Base-by-base conservation (phyloP, 352 stramenopile genomes). In the Pythium insidiosum region DNA sequence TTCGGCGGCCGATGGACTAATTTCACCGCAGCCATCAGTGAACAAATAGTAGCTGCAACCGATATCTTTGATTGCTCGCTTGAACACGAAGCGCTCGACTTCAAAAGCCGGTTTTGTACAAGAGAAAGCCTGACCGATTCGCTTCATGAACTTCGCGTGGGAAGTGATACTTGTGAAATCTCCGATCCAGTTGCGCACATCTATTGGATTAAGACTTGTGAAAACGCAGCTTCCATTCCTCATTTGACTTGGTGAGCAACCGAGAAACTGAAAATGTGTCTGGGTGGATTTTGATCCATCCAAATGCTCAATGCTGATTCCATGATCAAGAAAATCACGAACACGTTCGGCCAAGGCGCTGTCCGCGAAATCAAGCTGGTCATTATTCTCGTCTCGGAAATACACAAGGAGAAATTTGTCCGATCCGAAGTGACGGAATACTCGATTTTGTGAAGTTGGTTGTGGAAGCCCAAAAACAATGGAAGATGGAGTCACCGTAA, bases 401-500 rank as follows among this genome's bases (percentile, higher is more conserved):
- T 90, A 84, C 24, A 88, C 73, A 31, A 86, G 84, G 58, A 90
- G 72, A 35, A 90, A 90, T n/a, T 90, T 74, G 11, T 76, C 50
- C 0, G 78, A 58, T 2, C 67, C 71, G 52, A 78, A 88, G 22
- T 79, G 58, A 0, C 78, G 74, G 38, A 85, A 88, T 4, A 90
- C 70, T 0, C 75, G 78, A 56, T 90, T 90, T 6, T 43, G 50
- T 21, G 75, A 66, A 1, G 75, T 69, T 33, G 61, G 30, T 25
- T 73, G 57, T 0, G 78, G 73, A 20, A 60, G 57, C 26, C 68
- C 69, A 57, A 76, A 88, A 3, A 88, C 53, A 48, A 87, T 58
- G n/a, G 73, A 59, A 12, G 74, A 77, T 16, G 78, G 74, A 2
- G 73, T 88, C 18, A 87, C 68, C 19, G 85, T 63, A 2, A 71